phyloP scores from a whole-genome alignment of 192 early-diverging fungal genomes.

The Physocladia obscura region DNA sequence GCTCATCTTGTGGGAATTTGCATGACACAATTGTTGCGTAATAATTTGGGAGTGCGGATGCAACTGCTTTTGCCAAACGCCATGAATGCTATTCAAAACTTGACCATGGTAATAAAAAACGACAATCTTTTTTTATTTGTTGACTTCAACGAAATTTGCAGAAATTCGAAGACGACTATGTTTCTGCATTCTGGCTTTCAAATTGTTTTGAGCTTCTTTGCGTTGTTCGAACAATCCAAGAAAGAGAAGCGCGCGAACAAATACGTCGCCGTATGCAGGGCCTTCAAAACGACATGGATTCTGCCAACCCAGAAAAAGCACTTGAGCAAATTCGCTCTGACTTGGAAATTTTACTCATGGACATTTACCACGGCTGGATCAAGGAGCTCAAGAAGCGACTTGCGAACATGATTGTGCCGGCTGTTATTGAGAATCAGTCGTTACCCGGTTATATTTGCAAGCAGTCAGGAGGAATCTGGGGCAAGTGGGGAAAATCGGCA shows the following conservation, averaged over 20 bases:
- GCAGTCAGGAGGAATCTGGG: conserved; percentile 86
- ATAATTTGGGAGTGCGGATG: conserved; percentile 79
- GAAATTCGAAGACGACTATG: conserved; percentile 81
- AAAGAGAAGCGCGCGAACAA: conserved; percentile 52
- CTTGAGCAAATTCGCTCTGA: conserved; percentile 87
- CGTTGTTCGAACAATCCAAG: conserved; percentile 72
- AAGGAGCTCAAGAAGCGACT: conserved; percentile 95
- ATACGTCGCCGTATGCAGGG: conserved; percentile 42
- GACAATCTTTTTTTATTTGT: background rate
- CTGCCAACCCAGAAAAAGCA: conserved; percentile 62
- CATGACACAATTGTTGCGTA: conserved; percentile 83
- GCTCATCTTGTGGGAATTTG: conserved; percentile 86
- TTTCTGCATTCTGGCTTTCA: conserved; percentile 94
- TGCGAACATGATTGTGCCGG: conserved; percentile 91
- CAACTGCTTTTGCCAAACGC: conserved; percentile 82
- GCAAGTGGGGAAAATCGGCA: conserved; percentile 80
- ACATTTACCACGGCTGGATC: conserved; percentile 98
- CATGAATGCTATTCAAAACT: conserved; percentile 62
- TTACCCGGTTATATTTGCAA: conserved; percentile 90
- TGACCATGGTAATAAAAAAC: conserved; percentile 38
- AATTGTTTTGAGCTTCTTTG: conserved; percentile 95
- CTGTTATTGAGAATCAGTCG: conserved; percentile 93
- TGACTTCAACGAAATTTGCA: background rate
- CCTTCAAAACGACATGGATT: conserved; percentile 26
- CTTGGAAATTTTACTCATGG: conserved; percentile 84